These are phyloP conservation scores for Warburgia ugandensis DNA, from an alignment of 164 flowering plant species.

Conservation along the genomic window DNA sequence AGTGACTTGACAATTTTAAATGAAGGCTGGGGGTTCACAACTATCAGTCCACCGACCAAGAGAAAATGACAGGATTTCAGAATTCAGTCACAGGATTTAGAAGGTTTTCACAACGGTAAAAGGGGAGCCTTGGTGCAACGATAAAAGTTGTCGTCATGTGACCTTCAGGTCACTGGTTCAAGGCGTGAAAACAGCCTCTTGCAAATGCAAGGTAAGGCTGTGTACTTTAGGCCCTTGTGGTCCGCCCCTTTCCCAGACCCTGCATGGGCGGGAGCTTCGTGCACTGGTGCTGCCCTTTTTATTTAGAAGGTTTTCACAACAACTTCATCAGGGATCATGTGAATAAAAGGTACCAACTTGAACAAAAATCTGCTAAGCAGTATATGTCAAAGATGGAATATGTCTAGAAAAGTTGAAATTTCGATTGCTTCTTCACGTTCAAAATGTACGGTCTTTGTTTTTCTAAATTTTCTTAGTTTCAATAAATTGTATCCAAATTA, in stretches of 20 bases:
- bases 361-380: slow-evolving; percentile 5
- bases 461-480: neutral
- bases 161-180: no score
- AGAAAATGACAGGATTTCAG: slow-evolving; percentile 11
- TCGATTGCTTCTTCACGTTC: neutral
- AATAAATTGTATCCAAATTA: no score
- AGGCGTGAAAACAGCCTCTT: no score
- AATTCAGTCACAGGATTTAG: slow-evolving; percentile 14
- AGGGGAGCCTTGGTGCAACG: no score
- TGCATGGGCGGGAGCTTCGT: no score
- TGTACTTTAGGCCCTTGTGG: no score
- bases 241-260: no score
- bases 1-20: slow-evolving; percentile 8
- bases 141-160: no score
- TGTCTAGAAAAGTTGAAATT: slow-evolving; percentile 4
- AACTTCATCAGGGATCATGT: slow-evolving; percentile 20
- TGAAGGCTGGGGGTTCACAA: slow-evolving; percentile 7
- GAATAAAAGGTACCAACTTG: slow-evolving; percentile 13
- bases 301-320: no score
- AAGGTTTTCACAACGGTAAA: slow-evolving; percentile 7
- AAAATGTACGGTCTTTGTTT: neutral
- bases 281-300: no score
- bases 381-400: slow-evolving; percentile 14
- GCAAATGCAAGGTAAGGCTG: no score
- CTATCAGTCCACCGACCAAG: neutral